Conservation (phyloP, 345 rosid genomes). For the thale cress (Arabidopsis thaliana) region DNA sequence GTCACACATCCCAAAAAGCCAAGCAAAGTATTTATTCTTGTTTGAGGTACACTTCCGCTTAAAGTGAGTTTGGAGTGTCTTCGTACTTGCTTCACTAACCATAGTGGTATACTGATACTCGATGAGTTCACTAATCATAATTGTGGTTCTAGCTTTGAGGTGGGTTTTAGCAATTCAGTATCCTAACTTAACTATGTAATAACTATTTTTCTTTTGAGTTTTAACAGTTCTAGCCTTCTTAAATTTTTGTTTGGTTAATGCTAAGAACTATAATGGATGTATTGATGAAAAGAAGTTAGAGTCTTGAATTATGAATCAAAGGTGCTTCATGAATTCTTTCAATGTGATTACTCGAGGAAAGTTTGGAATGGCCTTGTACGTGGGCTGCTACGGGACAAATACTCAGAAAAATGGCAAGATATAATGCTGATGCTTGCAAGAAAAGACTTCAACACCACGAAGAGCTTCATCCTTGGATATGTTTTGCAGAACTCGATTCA, state of each 20-base stretch:
- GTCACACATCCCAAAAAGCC: background rate
- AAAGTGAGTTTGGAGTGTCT: background rate
- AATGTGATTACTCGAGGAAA: no score
- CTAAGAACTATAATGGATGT: background rate
- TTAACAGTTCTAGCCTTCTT: no score
- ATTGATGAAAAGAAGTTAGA: no score
- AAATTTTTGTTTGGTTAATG: background rate
- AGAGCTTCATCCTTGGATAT: no score
- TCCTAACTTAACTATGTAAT: background rate
- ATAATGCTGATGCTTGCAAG: no score
- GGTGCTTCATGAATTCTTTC: background rate
- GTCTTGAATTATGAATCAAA: no score
- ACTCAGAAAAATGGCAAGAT: no score
- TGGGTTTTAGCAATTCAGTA: background rate
- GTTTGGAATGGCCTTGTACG: no score
- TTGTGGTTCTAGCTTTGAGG: background rate
- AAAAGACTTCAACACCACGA: no score
- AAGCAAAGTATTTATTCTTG: no score
- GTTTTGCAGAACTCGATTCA: no score
- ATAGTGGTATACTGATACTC: background rate
- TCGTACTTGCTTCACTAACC: background rate
- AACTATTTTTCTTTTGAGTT: background rate
- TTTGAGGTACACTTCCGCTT: background rate
- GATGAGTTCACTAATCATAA: background rate
- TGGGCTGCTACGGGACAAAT: no score